These are phyloP conservation scores for Lasiodiplodia sp. DNA, from an alignment of 2,329 filamentous ascomycete species.

Conservation along the genomic window DNA sequence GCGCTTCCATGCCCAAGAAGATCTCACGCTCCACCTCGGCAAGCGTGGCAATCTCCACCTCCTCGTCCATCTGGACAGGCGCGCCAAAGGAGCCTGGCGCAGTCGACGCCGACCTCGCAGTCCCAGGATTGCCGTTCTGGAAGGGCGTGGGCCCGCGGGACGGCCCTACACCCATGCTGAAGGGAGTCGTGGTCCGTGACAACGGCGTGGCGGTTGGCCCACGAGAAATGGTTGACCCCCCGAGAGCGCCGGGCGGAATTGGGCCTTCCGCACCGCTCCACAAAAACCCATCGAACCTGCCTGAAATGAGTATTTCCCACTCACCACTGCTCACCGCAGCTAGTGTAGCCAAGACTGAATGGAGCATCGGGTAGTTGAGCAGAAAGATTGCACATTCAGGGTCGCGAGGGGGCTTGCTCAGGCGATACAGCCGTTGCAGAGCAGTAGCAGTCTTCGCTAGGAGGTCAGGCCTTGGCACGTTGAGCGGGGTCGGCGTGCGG, in stretches of 20 bases:
- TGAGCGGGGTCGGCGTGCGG: conserved; percentile 71
- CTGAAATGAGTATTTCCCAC: conserved; percentile 94
- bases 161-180: conserved; percentile 60
- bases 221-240: conserved; percentile 35
- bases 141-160: conserved; percentile 59
- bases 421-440: conserved; percentile 83
- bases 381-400: conserved; percentile 87
- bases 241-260: conserved; percentile 35
- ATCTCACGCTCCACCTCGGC: conserved; percentile 94
- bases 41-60: conserved; percentile 87
- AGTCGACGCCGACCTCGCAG: conserved; percentile 33
- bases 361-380: conserved; percentile 79
- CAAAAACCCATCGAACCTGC: conserved; percentile 93
- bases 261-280: conserved; percentile 84
- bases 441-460: conserved; percentile 78
- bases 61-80: conserved; percentile 88
- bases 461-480: conserved; percentile 72
- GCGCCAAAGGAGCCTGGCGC: conserved; percentile 62
- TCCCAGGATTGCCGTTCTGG: conserved; percentile 30
- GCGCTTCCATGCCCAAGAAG: conserved; percentile 89
- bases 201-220: conserved; percentile 49
- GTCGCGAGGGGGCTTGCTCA: conserved; percentile 76
- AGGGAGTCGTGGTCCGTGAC: conserved; percentile 58
- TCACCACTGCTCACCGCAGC: conserved; percentile 89
- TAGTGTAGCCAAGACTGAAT: conserved; percentile 86